Conservation (phyloP, 2,329 filamentous ascomycete species). For the Colletotrichum sp. region DNA sequence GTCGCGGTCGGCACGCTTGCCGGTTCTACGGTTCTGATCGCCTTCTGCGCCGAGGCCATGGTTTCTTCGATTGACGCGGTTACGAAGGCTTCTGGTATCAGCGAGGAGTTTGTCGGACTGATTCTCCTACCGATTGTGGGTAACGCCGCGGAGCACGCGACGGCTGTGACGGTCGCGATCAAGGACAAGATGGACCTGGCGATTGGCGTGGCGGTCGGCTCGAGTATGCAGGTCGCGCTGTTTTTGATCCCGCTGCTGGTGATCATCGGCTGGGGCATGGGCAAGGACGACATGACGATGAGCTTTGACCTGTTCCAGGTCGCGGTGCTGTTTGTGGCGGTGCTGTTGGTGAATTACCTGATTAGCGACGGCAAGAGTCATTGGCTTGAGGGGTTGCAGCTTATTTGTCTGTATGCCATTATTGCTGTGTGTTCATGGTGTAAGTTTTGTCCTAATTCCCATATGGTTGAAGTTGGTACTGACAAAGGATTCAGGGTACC, state of each 20-base stretch:
- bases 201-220: slow-evolving; percentile 81
- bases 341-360: slow-evolving; percentile 85
- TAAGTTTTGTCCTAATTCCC: slow-evolving; percentile 40
- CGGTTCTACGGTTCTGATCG: slow-evolving; percentile 79
- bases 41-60: slow-evolving; percentile 81
- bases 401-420: slow-evolving; percentile 81
- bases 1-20: slow-evolving; percentile 76
- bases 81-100: slow-evolving; percentile 63
- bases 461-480: not conserved
- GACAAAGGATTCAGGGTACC: not conserved
- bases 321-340: slow-evolving; percentile 81
- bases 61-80: slow-evolving; percentile 76
- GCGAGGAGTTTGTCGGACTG: slow-evolving; percentile 78
- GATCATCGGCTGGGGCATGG: slow-evolving; percentile 80
- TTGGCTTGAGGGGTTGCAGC: slow-evolving; percentile 78
- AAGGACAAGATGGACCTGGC: slow-evolving; percentile 89
- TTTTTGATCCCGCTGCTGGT: slow-evolving; percentile 81
- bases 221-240: slow-evolving; percentile 80
- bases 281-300: slow-evolving; percentile 75
- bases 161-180: slow-evolving; percentile 78
- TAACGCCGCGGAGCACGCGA: slow-evolving; percentile 83
- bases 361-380: slow-evolving; percentile 84
- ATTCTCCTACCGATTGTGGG: slow-evolving; percentile 85
- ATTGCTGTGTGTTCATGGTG: slow-evolving; percentile 73
- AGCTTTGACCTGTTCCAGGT: slow-evolving; percentile 91